A percentile compares a stretch with the other conserved stretches of the same genome.
phyloP scores from a whole-genome alignment of 306 rosid genomes.

The Casuarina cunninghamiana region DNA sequence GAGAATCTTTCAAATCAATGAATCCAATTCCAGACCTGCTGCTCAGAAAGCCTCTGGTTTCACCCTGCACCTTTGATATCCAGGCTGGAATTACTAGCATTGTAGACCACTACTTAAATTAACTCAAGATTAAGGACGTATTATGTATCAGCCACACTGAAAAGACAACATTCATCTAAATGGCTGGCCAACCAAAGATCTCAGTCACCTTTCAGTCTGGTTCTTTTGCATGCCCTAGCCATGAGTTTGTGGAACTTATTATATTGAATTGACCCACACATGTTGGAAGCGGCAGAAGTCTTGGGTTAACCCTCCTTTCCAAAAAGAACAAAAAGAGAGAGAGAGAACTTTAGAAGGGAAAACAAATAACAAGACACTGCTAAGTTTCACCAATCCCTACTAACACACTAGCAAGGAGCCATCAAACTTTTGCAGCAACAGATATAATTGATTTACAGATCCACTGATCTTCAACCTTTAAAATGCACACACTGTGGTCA shows the following conservation, averaged over 20 bases:
- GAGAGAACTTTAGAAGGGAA: conserved; percentile 31
- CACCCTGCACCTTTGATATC: conserved; percentile 26
- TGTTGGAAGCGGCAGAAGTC: conserved; percentile 43
- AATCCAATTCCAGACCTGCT: conserved; percentile 10
- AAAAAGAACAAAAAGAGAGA: conserved; percentile 26
- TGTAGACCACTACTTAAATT: conserved; percentile 3
- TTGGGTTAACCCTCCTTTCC: conserved; percentile 38
- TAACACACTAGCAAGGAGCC: conserved; percentile 23
- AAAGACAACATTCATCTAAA: conserved; percentile 27
- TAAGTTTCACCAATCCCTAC: conserved; percentile 33
- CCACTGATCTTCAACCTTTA: conserved; percentile 19
- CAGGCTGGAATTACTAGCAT: conserved; percentile 9
- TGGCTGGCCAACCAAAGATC: conserved; percentile 23
- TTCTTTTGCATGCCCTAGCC: conserved; percentile 34
- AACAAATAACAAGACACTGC: conserved; percentile 19
- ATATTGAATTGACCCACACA: conserved; percentile 38
- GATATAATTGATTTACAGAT: conserved; percentile 9
- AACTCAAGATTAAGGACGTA: conserved; percentile 2
- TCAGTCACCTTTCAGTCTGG: conserved; percentile 27
- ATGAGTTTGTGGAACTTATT: conserved; percentile 35
- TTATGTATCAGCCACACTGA: conserved; percentile 25
- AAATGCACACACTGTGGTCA: conserved; percentile 3
- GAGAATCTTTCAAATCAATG: conserved; percentile 5
- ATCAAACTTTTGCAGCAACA: conserved; percentile 5
- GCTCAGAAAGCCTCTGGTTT: conserved; percentile 23